A percentile compares a stretch with the other conserved stretches of the same genome.
phyloP scores from a whole-genome alignment of 2,329 filamentous ascomycete genomes.

The Diplodia corticola region DNA sequence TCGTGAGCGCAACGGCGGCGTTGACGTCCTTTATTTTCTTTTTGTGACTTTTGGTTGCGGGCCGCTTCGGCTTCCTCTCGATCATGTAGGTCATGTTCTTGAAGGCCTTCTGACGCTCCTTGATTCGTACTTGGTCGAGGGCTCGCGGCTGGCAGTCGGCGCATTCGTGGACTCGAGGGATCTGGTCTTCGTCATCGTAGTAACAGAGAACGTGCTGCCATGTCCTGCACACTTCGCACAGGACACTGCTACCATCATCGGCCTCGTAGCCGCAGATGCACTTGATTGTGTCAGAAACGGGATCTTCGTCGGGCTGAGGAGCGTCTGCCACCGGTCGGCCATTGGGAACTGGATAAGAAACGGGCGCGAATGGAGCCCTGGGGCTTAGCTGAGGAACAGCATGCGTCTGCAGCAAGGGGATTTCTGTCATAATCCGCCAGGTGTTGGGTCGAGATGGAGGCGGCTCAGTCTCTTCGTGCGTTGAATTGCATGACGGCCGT shows the following conservation, averaged over 20 bases:
- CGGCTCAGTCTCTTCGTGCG: conserved; percentile 39
- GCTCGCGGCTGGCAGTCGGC: conserved; percentile 79
- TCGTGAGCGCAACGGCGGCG: conserved; percentile 59
- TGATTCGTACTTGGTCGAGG: conserved; percentile 72
- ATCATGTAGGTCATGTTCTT: conserved; percentile 53
- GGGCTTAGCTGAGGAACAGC: conserved; percentile 45
- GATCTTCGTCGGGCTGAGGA: conserved; percentile 54
- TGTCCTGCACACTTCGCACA: conserved; percentile 92
- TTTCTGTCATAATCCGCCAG: conserved; percentile 41
- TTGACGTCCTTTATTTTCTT: conserved; percentile 75
- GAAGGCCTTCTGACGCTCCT: conserved; percentile 69
- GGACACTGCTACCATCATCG: conserved; percentile 97
- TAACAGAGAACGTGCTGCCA: conserved; percentile 99
- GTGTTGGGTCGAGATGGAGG: conserved; percentile 25
- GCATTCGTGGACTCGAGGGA: conserved; percentile 78
- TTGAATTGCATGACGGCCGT: conserved; percentile 46
- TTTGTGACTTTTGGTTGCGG: conserved; percentile 78
- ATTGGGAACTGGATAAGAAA: conserved; percentile 38
- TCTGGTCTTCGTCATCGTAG: conserved; percentile 74
- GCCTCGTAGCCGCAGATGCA: conserved; percentile 93
- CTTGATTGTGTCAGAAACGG: conserved; percentile 92
- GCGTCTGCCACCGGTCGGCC: conserved; percentile 37
- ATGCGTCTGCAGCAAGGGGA: conserved; percentile 44
- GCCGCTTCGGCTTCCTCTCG: conserved; percentile 68
- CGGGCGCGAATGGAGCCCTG: conserved; percentile 33